Evolutionary conservation across 768 basidiomycete species (phyloP).

Genomic region (Mycena filopes): DNA sequence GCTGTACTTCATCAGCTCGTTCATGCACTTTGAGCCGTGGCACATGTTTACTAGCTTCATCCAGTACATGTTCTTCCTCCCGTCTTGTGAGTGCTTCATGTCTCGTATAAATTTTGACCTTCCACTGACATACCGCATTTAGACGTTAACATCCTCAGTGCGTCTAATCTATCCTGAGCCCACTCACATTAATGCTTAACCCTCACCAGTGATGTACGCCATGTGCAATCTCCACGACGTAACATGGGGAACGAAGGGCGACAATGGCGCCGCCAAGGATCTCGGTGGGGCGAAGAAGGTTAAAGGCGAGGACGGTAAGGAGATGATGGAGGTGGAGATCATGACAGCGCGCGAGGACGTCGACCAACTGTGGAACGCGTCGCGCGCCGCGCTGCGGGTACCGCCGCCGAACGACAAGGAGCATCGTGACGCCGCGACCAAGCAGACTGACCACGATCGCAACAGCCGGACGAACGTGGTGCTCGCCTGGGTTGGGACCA

Average conservation of each 20-base stretch:
- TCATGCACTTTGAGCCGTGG: slow-evolving; percentile 96
- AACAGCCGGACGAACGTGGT: slow-evolving; percentile 89
- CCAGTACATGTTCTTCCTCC: slow-evolving; percentile 92
- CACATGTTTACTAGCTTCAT: slow-evolving; percentile 95
- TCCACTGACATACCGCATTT: slow-evolving; percentile 18
- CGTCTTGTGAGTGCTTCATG: slow-evolving; percentile 61
- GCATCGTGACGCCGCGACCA: slow-evolving; percentile 87
- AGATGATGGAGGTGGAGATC: slow-evolving; percentile 87
- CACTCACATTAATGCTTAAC: slow-evolving; percentile 1
- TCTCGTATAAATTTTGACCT: background rate
- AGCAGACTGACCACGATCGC: slow-evolving; percentile 88
- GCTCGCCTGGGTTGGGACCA: slow-evolving; percentile 84
- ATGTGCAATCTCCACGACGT: slow-evolving; percentile 95
- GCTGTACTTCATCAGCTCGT: slow-evolving; percentile 85
- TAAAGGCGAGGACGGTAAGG: slow-evolving; percentile 85
- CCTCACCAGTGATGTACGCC: slow-evolving; percentile 81
- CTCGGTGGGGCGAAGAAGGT: slow-evolving; percentile 92
- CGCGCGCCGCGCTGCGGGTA: slow-evolving; percentile 72
- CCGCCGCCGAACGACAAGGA: slow-evolving; percentile 80
- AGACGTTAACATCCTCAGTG: slow-evolving; percentile 86
- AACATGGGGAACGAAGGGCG: slow-evolving; percentile 93
- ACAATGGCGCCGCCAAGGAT: slow-evolving; percentile 89
- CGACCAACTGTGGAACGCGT: slow-evolving; percentile 87
- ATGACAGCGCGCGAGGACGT: slow-evolving; percentile 88
- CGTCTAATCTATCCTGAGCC: too few species aligned